These are phyloP conservation scores for Ceratocystis albifundus DNA, from an alignment of 2,329 filamentous ascomycete genomes.

Conservation along the genomic window DNA sequence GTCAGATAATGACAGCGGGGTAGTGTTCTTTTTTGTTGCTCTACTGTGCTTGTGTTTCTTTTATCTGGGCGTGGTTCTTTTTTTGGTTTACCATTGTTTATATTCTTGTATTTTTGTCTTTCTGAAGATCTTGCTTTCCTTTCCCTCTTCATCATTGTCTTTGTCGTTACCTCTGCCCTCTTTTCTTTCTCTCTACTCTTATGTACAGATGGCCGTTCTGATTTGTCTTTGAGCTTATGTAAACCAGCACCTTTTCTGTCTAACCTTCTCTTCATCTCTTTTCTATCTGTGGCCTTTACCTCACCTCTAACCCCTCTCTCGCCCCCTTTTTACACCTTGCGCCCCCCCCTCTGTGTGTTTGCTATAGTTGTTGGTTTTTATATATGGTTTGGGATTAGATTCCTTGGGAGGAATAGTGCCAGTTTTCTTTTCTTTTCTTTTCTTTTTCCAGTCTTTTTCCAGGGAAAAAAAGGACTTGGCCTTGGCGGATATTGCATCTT, in stretches of 20 bases:
- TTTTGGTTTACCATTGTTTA: constrained; percentile 14
- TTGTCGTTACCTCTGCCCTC: background rate
- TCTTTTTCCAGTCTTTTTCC: background rate
- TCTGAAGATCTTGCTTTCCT: background rate
- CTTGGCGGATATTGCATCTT: background rate
- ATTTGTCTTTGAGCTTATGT: background rate
- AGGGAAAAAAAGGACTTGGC: background rate
- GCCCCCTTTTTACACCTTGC: background rate
- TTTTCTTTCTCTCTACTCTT: background rate
- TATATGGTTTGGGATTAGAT: constrained; percentile 16
- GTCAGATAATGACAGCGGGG: constrained; percentile 24
- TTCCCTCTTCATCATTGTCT: background rate
- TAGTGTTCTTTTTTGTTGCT: constrained; percentile 14
- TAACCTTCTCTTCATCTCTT: background rate
- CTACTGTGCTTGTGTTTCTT: constrained; percentile 5
- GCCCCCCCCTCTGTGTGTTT: background rate
- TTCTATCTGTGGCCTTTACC: background rate
- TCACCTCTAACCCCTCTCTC: background rate
- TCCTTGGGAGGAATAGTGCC: background rate
- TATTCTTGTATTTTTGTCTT: constrained; percentile 4
- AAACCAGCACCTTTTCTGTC: background rate
- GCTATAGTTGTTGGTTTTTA: constrained; percentile 5
- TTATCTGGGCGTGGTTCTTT: background rate
- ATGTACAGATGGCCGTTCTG: background rate
- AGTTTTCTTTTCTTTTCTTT: constrained; percentile 11